Evolutionary conservation across 2,329 filamentous ascomycete species (phyloP).

Genomic region (Calonectria honghensis): DNA sequence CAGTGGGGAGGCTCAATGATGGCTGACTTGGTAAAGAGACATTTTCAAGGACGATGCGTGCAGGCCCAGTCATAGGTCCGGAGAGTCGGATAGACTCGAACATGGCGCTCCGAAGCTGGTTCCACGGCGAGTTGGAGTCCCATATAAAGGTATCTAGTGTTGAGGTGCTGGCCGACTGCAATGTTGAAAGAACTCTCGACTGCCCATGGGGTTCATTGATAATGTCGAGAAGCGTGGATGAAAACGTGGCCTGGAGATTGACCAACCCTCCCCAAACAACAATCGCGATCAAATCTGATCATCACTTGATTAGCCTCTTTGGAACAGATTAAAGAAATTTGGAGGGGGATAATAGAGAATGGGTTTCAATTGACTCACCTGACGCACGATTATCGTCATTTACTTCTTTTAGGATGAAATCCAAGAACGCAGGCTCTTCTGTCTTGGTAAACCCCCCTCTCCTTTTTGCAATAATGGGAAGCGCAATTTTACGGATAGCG

Average conservation of each 20-base stretch:
- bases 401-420: background rate
- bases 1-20: background rate
- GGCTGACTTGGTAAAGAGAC: background rate
- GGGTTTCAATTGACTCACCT: background rate
- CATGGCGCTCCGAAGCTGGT: background rate
- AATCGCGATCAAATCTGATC: background rate
- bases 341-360: background rate
- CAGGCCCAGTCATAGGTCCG: background rate
- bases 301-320: background rate
- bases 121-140: background rate
- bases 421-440: background rate
- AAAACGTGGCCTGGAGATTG: conserved; percentile 12
- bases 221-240: background rate
- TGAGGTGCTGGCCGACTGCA: background rate
- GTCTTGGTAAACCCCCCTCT: background rate
- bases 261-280: background rate
- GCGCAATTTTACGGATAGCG: background rate
- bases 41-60: background rate
- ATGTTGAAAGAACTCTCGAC: background rate
- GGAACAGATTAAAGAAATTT: too few species aligned
- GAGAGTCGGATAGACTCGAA: conserved; percentile 1
- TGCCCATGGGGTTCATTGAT: background rate
- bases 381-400: background rate
- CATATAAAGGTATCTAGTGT: background rate
- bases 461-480: background rate